These are phyloP conservation scores for Ophiostoma tasmaniense DNA, from an alignment of 2,329 filamentous ascomycete species.

Conservation along the genomic window DNA sequence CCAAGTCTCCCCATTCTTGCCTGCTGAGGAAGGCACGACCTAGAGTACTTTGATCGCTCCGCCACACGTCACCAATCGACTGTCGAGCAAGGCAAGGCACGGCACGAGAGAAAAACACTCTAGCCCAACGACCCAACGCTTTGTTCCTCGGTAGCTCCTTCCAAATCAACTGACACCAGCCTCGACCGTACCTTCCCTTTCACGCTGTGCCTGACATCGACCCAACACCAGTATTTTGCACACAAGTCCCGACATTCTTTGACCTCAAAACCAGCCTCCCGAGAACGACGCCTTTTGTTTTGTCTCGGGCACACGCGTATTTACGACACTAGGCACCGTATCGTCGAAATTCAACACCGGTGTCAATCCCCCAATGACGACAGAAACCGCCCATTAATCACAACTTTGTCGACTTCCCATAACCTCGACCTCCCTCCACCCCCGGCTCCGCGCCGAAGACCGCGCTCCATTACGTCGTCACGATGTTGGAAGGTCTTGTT, in stretches of 20 bases:
- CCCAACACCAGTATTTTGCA: background rate
- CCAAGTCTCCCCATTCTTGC: constrained; percentile 1
- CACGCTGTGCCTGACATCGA: constrained; percentile 2
- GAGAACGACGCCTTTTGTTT: background rate
- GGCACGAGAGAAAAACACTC: background rate
- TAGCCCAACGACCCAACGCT: constrained; percentile 9
- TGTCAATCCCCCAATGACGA: background rate
- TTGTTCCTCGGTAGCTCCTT: constrained; percentile 8
- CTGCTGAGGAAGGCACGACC: background rate
- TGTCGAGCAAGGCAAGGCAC: constrained; percentile 7
- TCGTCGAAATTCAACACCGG: background rate
- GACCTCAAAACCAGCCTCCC: background rate
- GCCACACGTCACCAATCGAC: constrained; percentile 11
- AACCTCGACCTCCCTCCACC: background rate
- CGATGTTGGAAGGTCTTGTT: constrained; percentile 94
- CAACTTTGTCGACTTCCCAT: background rate
- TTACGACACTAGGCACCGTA: background rate
- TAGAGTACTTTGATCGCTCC: constrained; percentile 7
- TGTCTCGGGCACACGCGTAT: background rate
- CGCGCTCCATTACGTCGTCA: constrained; percentile 30
- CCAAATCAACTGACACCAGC: background rate
- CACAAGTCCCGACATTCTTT: background rate
- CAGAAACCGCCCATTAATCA: background rate
- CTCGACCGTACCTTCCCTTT: background rate
- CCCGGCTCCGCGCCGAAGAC: background rate